Evolutionary conservation across 2,329 filamentous ascomycete genomes (phyloP).

Genomic region (Cladobotryum protrusum): DNA sequence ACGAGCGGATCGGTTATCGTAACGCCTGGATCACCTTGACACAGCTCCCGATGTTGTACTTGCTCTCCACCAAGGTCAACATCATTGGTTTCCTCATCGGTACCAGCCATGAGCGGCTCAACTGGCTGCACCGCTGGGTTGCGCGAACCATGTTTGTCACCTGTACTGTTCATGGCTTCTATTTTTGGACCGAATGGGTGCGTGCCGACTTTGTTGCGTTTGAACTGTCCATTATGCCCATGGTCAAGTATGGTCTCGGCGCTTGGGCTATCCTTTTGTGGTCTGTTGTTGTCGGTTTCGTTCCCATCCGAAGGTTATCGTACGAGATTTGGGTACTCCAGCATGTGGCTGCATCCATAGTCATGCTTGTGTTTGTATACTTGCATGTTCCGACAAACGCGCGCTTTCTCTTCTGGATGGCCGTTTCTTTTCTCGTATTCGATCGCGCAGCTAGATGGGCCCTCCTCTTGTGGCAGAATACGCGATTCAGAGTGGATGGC

Average conservation of each 20-base stretch:
- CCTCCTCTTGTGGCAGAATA: constrained; percentile 47
- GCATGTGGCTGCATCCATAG: constrained; percentile 54
- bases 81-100: constrained; percentile 56
- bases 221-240: constrained; percentile 55
- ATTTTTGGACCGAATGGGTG: constrained; percentile 61
- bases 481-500: constrained; percentile 34
- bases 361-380: constrained; percentile 59
- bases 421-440: constrained; percentile 55
- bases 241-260: constrained; percentile 60
- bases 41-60: constrained; percentile 58
- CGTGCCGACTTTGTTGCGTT: constrained; percentile 51
- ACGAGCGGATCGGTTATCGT: constrained; percentile 60
- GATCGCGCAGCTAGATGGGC: constrained; percentile 51
- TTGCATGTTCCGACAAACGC: constrained; percentile 56
- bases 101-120: constrained; percentile 61
- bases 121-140: constrained; percentile 70
- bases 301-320: constrained; percentile 57
- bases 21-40: constrained; percentile 61
- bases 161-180: constrained; percentile 62
- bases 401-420: constrained; percentile 59
- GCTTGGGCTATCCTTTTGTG: constrained; percentile 62
- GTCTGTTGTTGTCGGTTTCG: constrained; percentile 57
- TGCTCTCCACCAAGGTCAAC: constrained; percentile 55
- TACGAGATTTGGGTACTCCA: constrained; percentile 68
- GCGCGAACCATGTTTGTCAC: constrained; percentile 63